A percentile compares a stretch with the other conserved stretches of the same genome.
phyloP scores from a whole-genome alignment of 225 moss, liverwort and hornwort genomes.

The Sphagnum tenellum region DNA sequence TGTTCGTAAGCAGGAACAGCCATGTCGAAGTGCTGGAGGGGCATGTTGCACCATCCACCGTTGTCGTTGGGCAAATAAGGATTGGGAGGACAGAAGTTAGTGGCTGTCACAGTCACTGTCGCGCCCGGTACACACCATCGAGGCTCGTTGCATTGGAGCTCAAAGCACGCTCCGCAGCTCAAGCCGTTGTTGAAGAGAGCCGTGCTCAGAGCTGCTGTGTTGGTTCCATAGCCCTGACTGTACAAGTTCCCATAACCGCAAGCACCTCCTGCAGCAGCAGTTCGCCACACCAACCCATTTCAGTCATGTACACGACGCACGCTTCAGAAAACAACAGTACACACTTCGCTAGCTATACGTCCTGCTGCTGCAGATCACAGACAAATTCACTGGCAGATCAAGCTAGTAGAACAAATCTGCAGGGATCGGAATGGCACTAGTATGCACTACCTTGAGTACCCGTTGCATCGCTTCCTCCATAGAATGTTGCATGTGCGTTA shows the following conservation, averaged over 20 bases:
- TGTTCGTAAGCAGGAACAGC: constrained; percentile 56
- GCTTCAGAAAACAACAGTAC: too few relatives aligned
- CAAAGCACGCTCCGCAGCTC: constrained; percentile 59
- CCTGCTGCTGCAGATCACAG: too few relatives aligned
- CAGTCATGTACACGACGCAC: too few relatives aligned
- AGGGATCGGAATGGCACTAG: too few relatives aligned
- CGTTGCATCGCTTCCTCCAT: constrained; percentile 26
- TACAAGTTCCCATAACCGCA: constrained; percentile 81
- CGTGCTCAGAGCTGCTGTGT: constrained; percentile 67
- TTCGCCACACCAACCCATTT: too few relatives aligned
- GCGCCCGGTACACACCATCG: constrained; percentile 31
- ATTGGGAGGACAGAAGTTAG: constrained; percentile 76
- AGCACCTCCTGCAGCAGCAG: constrained; percentile 40
- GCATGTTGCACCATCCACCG: constrained; percentile 77
- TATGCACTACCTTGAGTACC: constrained; percentile 22
- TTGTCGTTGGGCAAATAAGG: constrained; percentile 43
- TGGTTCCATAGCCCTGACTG: constrained; percentile 51
- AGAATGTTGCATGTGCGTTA: constrained; percentile 41
- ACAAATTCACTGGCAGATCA: too few relatives aligned
- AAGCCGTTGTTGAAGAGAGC: constrained; percentile 63
- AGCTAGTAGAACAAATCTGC: too few relatives aligned
- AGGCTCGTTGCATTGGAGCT: constrained; percentile 40
- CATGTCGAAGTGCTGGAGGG: constrained; percentile 74
- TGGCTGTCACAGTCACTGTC: constrained; percentile 53
- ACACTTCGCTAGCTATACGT: too few relatives aligned